A percentile compares a stretch with the other conserved stretches of the same genome.
These are phyloP conservation scores for Vigna unguiculata DNA, from an alignment of 306 rosid genomes.

Conservation along the genomic window DNA sequence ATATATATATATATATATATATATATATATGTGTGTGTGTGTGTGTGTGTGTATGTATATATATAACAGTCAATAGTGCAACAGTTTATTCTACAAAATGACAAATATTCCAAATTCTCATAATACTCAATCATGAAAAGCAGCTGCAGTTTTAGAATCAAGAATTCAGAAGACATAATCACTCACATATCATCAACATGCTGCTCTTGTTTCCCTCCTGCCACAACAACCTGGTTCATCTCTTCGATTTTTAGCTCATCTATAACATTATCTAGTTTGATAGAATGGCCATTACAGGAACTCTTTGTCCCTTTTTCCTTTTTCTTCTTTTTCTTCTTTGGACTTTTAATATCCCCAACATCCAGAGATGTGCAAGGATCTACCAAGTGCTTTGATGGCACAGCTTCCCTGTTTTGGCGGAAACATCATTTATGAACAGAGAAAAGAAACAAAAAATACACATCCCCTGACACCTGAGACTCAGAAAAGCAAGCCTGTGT, in stretches of 20 bases:
- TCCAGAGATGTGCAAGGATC: conserved; percentile 37
- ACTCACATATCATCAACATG: conserved; percentile 52
- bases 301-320: conserved; percentile 44
- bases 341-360: conserved; percentile 41
- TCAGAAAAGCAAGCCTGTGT: conserved; percentile 24
- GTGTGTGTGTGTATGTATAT: no score
- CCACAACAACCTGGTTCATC: conserved; percentile 35
- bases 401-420: conserved; percentile 46
- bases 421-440: conserved; percentile 32
- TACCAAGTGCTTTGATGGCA: conserved; percentile 13
- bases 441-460: conserved; percentile 5
- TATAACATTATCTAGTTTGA: conserved; percentile 21
- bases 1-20: no score
- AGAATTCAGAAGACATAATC: conserved; percentile 34
- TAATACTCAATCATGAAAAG: conserved; percentile 7
- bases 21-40: no score
- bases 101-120: background rate
- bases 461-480: background rate
- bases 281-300: conserved; percentile 32
- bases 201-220: conserved; percentile 38
- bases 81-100: background rate
- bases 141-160: background rate
- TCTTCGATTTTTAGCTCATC: conserved; percentile 41
- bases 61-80: background rate
- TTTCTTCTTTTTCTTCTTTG: conserved; percentile 46